Evolutionary conservation across 768 basidiomycete genomes (phyloP), one percentile per base, ranked within the genome.

Genomic region (Suillus plorans): DNA sequence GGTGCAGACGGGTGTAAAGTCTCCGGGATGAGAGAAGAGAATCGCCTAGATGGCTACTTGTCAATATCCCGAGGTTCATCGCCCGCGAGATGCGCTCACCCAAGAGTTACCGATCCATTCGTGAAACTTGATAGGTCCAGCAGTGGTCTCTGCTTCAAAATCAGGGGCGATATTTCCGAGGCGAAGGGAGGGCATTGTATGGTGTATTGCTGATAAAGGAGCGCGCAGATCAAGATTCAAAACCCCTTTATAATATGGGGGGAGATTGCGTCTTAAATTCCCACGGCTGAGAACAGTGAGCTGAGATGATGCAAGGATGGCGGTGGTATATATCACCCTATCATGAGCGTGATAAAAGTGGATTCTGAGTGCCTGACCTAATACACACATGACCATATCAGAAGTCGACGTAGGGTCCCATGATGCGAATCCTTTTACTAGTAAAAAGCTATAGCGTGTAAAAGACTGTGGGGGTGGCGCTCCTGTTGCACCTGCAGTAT

Each of bases 11-110:
- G 92, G 91, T n/a, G 91, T 92, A 74, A 94, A 94, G 74, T 94
- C 91, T 52, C 91, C 95, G 1, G 95, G 95, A 78, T 97, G 95
- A 37, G 95, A 97, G 86, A 98, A 99, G 63, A 99, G 84, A 75
- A 95, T 79, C 59, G 84, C 91, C 92, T 93, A 64, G 45, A 28
- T n/a, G 39, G 53, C 12, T n/a, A 55, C 37, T n/a, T 7, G 45
- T 47, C 62, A 44, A 67, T 55, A 31, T 44, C 61, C 6, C n/a
- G 28, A 31, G 1, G n/a, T 16, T 34, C 36, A 34, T 65, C 28
- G 53, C 13, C 18, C 20, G 68, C 42, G 62, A 25, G 9, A 53
- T 45, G 56, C n/a, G 69, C 85, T 68, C 75, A 90, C 91, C 96
- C 95, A 98, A 25, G 89, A 91, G 71, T 88, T 78, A 45, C 90